These are phyloP conservation scores for Xylaria castorea DNA, from an alignment of 495 filamentous ascomycete species.

Conservation along the genomic window DNA sequence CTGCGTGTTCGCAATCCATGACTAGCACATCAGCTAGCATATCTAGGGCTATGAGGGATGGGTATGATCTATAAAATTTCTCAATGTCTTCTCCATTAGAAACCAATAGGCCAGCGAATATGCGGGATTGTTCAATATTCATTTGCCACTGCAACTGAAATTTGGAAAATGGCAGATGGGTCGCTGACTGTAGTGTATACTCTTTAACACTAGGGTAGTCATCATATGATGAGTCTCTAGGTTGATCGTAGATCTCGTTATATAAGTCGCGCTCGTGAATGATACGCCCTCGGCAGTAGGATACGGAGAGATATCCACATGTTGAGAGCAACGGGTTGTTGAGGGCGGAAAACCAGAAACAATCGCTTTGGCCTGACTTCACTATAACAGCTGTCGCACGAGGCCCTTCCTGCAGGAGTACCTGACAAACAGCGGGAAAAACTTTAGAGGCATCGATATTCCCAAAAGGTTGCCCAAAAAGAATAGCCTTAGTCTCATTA, in stretches of 20 bases:
- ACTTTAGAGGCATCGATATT: neutral
- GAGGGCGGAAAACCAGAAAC: slow-evolving; percentile 5
- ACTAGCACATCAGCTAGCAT: neutral
- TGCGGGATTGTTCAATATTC: neutral
- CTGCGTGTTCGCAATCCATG: neutral
- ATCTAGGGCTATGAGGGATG: neutral
- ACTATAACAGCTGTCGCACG: neutral
- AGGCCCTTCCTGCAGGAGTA: neutral
- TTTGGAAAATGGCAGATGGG: neutral
- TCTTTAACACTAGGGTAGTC: neutral
- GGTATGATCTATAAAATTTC: neutral
- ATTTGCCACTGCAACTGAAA: neutral
- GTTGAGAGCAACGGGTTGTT: neutral
- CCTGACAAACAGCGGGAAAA: neutral
- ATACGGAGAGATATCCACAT: neutral
- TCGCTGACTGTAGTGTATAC: neutral
- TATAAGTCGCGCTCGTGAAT: neutral
- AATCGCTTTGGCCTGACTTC: neutral
- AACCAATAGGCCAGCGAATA: neutral
- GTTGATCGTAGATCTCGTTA: neutral
- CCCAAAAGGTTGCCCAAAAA: neutral
- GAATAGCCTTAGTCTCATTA: neutral
- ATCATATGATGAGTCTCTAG: neutral
- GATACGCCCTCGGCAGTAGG: neutral
- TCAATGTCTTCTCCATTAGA: neutral